These are phyloP conservation scores for Castanospermum australe DNA, from an alignment of 306 rosid genomes.

Conservation along the genomic window DNA sequence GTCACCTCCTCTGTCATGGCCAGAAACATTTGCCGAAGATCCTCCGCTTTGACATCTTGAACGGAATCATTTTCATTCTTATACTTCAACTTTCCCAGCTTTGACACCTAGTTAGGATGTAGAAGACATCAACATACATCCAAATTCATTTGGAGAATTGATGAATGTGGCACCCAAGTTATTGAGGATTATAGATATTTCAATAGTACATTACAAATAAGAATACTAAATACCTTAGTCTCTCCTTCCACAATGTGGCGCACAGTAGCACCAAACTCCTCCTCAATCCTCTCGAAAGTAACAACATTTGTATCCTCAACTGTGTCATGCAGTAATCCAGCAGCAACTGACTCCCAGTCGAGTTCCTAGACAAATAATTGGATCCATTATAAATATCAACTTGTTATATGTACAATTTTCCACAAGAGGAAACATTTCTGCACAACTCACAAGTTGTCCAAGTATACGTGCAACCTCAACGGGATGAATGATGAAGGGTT, in stretches of 20 bases:
- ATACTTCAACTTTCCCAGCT: constrained; percentile 90
- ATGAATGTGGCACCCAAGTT: constrained; percentile 12
- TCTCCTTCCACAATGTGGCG: constrained; percentile 99
- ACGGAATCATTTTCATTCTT: constrained; percentile 75
- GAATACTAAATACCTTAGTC: constrained; percentile 69
- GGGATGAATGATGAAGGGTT: constrained; percentile 99
- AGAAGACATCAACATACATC: constrained; percentile 15
- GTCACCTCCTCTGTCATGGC: constrained; percentile 99
- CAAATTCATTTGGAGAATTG: constrained; percentile 25
- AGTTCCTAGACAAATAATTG: constrained; percentile 62
- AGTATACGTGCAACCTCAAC: constrained; percentile 99
- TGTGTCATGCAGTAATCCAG: constrained; percentile 96
- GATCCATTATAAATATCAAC: constrained; percentile 19
- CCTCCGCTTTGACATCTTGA: constrained; percentile 98
- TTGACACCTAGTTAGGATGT: constrained; percentile 71
- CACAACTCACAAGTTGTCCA: constrained; percentile 84
- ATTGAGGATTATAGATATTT: background rate
- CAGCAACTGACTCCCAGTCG: constrained; percentile 98
- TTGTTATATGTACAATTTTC: constrained; percentile 19
- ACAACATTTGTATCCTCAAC: constrained; percentile 94
- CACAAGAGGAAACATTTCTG: constrained; percentile 10
- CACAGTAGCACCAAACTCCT: constrained; percentile 87
- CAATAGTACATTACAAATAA: background rate
- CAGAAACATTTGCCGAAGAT: constrained; percentile 93
- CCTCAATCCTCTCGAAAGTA: constrained; percentile 88